These are phyloP conservation scores for Kwoniella pini DNA, from an alignment of 768 basidiomycete species.

Conservation along the genomic window DNA sequence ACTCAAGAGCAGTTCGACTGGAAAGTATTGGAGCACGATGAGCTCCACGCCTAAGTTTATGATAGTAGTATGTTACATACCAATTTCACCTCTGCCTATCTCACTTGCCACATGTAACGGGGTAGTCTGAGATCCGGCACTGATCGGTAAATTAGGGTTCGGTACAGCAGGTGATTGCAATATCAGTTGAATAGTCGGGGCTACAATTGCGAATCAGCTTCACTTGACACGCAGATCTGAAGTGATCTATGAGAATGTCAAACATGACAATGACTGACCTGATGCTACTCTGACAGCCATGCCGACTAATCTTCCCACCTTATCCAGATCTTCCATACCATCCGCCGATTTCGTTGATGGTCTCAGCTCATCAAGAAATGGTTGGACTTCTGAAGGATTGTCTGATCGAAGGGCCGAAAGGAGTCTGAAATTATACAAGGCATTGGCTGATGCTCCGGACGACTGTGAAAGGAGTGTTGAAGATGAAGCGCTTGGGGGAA, in stretches of 20 bases:
- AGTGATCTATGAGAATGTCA: no score
- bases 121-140: constrained; percentile 19
- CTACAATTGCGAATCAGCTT: constrained; percentile 17
- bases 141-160: constrained; percentile 27
- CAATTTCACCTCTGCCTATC: constrained; percentile 39
- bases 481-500: constrained; percentile 14
- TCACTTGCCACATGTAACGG: constrained; percentile 44
- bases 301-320: constrained; percentile 27
- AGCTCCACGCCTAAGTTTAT: neutral
- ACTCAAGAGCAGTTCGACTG: constrained; percentile 71
- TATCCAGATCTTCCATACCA: constrained; percentile 25
- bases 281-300: constrained; percentile 44
- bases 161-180: constrained; percentile 16
- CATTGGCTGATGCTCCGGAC: constrained; percentile 19
- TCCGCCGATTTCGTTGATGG: constrained; percentile 20
- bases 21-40: constrained; percentile 58
- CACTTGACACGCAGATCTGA: no score
- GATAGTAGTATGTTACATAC: constrained; percentile 12
- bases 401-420: constrained; percentile 49
- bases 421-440: constrained; percentile 48
- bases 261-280: constrained; percentile 13
- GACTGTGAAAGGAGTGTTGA: constrained; percentile 8
- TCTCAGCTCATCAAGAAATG: constrained; percentile 48
- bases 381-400: constrained; percentile 43
- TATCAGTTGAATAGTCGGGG: constrained; percentile 30